phyloP scores from a whole-genome alignment of 345 rosid species.

The Linum trigynum region DNA sequence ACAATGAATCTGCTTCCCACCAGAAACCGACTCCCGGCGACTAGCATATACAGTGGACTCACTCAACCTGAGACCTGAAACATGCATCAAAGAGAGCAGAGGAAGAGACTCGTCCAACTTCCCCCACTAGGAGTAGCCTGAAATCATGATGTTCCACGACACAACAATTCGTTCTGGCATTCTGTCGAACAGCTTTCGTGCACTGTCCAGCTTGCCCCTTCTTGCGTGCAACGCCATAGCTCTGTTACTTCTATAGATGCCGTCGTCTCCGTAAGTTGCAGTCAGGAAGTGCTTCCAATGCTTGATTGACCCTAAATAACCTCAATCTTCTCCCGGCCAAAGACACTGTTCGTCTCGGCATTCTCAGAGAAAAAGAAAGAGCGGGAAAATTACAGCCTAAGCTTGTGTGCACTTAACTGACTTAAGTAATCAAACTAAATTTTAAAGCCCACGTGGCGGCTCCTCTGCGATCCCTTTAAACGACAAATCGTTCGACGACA shows the following conservation, averaged over 20 bases:
- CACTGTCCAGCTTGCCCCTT: conserved; percentile 24
- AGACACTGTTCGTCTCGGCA: too few relatives aligned
- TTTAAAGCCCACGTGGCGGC: too few relatives aligned
- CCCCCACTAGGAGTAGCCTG: conserved; percentile 35
- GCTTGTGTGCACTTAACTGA: too few relatives aligned
- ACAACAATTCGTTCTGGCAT: conserved; percentile 37
- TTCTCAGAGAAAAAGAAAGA: too few relatives aligned
- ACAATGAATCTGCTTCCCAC: conserved; percentile 35
- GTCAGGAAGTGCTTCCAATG: too few relatives aligned
- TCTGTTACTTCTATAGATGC: conserved; percentile 18
- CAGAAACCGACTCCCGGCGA: conserved; percentile 10
- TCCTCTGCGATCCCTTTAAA: too few relatives aligned
- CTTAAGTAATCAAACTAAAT: too few relatives aligned
- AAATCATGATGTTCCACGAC: conserved; percentile 42
- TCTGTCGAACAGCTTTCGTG: conserved; percentile 41
- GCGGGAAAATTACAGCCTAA: too few relatives aligned
- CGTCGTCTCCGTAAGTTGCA: too few relatives aligned
- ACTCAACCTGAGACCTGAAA: conserved; percentile 17
- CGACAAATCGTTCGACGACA: too few relatives aligned
- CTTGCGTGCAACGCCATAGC: conserved; percentile 6
- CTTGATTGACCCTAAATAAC: too few relatives aligned
- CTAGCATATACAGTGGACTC: conserved; percentile 28
- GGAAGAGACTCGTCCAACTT: conserved; percentile 23
- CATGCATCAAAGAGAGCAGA: conserved; percentile 31
- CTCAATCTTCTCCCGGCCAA: too few relatives aligned